A percentile compares a stretch with the other conserved stretches of the same genome.
phyloP scores from a whole-genome alignment of 2,329 filamentous ascomycete species.

The Talaromyces piceae region DNA sequence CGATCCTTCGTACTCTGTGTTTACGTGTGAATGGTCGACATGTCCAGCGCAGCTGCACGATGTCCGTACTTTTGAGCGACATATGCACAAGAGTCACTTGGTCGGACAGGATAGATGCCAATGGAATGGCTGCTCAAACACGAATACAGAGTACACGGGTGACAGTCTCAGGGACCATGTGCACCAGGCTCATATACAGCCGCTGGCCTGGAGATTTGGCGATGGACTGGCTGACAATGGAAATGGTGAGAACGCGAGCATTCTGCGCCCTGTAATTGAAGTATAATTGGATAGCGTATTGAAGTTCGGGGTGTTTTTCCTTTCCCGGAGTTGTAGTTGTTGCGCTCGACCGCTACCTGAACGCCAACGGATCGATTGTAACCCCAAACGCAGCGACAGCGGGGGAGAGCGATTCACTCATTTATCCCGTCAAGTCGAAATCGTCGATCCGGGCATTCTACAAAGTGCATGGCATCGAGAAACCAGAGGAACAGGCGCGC shows the following conservation, averaged over 20 bases:
- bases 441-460: constrained; percentile 33
- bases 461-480: constrained; percentile 35
- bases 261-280: constrained; percentile 13
- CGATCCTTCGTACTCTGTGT: constrained; percentile 34
- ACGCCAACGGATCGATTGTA: constrained; percentile 40
- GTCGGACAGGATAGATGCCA: constrained; percentile 24
- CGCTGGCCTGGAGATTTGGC: constrained; percentile 51
- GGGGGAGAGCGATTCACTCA: constrained; percentile 24
- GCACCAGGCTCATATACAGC: constrained; percentile 44
- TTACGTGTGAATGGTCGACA: constrained; percentile 50
- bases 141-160: constrained; percentile 16
- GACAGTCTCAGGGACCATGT: constrained; percentile 46
- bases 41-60: constrained; percentile 57
- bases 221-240: constrained; percentile 50
- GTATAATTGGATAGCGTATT: constrained; percentile 16
- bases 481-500: constrained; percentile 39
- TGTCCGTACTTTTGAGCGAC: constrained; percentile 51
- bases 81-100: constrained; percentile 50
- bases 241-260: constrained; percentile 45
- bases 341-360: constrained; percentile 41
- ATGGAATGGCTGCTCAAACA: constrained; percentile 12
- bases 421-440: constrained; percentile 27
- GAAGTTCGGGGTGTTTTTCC: constrained; percentile 7
- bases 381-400: constrained; percentile 36
- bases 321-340: constrained; percentile 24